These are phyloP conservation scores for Kazachstania taianensis DNA, from an alignment of 805 yeast species.

Conservation along the genomic window DNA sequence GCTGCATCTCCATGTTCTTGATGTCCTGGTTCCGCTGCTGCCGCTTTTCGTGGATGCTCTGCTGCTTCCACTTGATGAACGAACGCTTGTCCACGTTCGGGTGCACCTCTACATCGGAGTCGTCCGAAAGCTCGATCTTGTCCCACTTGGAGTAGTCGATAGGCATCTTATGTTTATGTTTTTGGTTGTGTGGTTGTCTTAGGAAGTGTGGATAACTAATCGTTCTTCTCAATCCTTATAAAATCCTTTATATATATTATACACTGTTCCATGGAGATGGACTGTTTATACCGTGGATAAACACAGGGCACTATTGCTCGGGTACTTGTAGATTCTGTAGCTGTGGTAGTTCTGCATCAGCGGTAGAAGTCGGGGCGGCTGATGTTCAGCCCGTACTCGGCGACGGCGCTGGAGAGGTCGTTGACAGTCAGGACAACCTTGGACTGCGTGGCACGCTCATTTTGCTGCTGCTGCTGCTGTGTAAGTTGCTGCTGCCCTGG, in stretches of 20 bases:
- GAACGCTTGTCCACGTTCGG: slow-evolving; percentile 94
- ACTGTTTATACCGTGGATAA: too few species aligned
- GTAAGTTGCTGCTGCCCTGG: slow-evolving; percentile 30
- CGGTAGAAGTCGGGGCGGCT: slow-evolving; percentile 91
- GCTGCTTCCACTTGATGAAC: slow-evolving; percentile 91
- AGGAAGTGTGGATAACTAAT: too few species aligned
- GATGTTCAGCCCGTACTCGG: slow-evolving; percentile 86
- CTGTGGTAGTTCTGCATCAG: slow-evolving; percentile 30
- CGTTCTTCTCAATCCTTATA: too few species aligned
- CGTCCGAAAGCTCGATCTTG: slow-evolving; percentile 89
- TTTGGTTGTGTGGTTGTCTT: too few species aligned
- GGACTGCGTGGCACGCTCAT: slow-evolving; percentile 35
- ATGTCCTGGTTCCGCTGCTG: slow-evolving; percentile 70
- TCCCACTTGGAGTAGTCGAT: slow-evolving; percentile 98
- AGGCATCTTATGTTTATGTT: slow-evolving; percentile 55
- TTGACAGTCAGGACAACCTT: slow-evolving; percentile 87
- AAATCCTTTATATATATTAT: too few species aligned
- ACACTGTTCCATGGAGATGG: too few species aligned
- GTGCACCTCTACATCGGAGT: slow-evolving; percentile 93
- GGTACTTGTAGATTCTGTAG: too few species aligned
- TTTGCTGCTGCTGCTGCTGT: slow-evolving; percentile 37
- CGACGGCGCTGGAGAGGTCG: slow-evolving; percentile 82
- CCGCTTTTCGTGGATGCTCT: slow-evolving; percentile 92
- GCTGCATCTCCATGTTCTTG: slow-evolving; percentile 62
- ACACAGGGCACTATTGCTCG: too few species aligned